Conservation (phyloP, 768 basidiomycete genomes). For the Agaricus blazei region DNA sequence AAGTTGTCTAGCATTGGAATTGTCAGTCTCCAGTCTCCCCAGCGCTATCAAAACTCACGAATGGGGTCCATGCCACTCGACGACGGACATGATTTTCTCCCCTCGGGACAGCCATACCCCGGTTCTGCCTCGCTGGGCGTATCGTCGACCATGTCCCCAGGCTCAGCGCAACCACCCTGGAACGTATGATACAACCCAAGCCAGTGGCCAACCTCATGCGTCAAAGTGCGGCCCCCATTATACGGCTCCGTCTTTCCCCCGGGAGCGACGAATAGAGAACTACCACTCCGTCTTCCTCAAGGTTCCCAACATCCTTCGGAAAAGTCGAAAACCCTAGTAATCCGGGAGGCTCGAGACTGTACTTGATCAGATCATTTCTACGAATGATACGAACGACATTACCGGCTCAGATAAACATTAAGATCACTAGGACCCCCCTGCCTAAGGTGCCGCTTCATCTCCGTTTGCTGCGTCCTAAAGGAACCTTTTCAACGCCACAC, state of each 20-base stretch:
- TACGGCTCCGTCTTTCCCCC: conserved; percentile 28
- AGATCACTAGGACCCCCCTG: conserved; percentile 29
- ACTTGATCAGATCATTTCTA: conserved; percentile 7
- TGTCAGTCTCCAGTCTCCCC: not conserved
- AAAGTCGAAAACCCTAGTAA: conserved; percentile 41
- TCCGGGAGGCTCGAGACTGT: conserved; percentile 23
- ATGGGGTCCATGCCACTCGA: conserved; percentile 12
- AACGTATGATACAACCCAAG: conserved; percentile 42
- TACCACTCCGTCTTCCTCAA: conserved; percentile 35
- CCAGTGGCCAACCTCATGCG: conserved; percentile 46
- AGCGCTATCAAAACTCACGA: conserved; percentile 10
- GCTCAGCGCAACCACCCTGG: conserved; percentile 32
- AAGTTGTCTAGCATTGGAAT: conserved; percentile 10
- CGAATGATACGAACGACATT: not conserved
- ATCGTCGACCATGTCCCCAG: conserved; percentile 34
- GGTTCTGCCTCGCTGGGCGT: conserved; percentile 33
- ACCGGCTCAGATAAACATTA: conserved; percentile 39
- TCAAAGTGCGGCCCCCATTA: conserved; percentile 32
- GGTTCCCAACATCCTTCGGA: conserved; percentile 27
- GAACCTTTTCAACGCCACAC: not conserved
- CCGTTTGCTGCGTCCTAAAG: conserved; percentile 19
- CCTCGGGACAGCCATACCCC: conserved; percentile 23
- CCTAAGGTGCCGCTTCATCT: conserved; percentile 33
- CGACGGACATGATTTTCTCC: conserved; percentile 18
- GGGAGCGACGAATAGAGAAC: conserved; percentile 24